These are phyloP conservation scores for Albizia julibrissin DNA, from an alignment of 306 rosid species.

Conservation along the genomic window DNA sequence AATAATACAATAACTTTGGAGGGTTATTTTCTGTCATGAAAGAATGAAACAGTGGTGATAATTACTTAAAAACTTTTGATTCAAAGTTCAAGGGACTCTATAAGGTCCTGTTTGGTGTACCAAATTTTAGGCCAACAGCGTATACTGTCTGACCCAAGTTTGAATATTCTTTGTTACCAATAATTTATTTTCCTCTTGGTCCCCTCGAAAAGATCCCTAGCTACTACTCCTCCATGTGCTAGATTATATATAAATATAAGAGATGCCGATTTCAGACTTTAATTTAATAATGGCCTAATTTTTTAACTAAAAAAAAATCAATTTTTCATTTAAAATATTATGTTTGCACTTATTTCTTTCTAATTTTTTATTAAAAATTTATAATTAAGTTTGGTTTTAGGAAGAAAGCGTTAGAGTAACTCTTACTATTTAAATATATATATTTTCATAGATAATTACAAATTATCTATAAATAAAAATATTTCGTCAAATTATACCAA, in stretches of 20 bases:
- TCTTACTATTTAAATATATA: no score
- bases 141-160: constrained; percentile 6
- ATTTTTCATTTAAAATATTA: neutral
- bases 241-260: neutral
- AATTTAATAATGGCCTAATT: neutral
- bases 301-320: neutral
- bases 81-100: neutral
- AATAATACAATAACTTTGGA: neutral
- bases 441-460: neutral
- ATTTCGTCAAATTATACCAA: no score
- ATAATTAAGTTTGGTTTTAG: no score
- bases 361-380: no score
- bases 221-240: constrained; percentile 3
- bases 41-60: neutral
- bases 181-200: neutral
- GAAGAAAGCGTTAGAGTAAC: neutral
- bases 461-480: neutral
- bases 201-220: constrained; percentile 4
- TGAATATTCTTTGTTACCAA: neutral
- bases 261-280: neutral
- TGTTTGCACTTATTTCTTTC: neutral
- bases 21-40: neutral
- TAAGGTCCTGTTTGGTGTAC: constrained; percentile 3
- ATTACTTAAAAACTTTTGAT: neutral
- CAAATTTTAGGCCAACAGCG: constrained; percentile 21